A percentile compares a stretch with the other conserved stretches of the same genome.
Conservation (phyloP, 257 asterid species). For the Nicotiana tabacum region DNA sequence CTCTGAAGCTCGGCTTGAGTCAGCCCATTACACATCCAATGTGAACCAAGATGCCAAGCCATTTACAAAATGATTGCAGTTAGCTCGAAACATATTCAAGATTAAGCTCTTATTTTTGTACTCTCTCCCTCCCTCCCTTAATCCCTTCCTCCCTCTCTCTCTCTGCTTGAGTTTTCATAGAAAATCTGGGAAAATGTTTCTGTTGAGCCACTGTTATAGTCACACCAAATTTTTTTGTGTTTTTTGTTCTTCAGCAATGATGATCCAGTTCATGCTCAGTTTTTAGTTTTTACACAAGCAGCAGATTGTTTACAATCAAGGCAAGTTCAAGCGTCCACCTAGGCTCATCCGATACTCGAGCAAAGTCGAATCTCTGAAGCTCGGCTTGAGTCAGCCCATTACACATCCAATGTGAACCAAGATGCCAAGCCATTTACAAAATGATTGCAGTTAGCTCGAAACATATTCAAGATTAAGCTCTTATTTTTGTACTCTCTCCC, state of each 20-base stretch:
- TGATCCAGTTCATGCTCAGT: background rate
- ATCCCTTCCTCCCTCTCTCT: background rate
- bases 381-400: background rate
- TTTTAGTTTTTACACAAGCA: background rate
- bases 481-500: background rate
- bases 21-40: background rate
- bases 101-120: background rate
- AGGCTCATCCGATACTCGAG: background rate
- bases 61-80: background rate
- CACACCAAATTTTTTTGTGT: background rate
- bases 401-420: background rate
- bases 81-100: background rate
- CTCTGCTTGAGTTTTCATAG: background rate
- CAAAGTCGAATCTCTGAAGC: background rate
- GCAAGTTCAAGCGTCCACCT: background rate
- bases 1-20: background rate
- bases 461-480: background rate
- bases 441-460: background rate
- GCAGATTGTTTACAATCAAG: background rate
- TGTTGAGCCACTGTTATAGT: background rate
- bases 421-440: background rate
- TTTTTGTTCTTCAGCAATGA: background rate
- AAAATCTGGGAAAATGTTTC: background rate
- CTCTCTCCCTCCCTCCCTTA: background rate
- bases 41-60: constrained; percentile 1